These are phyloP conservation scores for Penicillium turbatum DNA, from an alignment of 495 filamentous ascomycete species.

Conservation along the genomic window DNA sequence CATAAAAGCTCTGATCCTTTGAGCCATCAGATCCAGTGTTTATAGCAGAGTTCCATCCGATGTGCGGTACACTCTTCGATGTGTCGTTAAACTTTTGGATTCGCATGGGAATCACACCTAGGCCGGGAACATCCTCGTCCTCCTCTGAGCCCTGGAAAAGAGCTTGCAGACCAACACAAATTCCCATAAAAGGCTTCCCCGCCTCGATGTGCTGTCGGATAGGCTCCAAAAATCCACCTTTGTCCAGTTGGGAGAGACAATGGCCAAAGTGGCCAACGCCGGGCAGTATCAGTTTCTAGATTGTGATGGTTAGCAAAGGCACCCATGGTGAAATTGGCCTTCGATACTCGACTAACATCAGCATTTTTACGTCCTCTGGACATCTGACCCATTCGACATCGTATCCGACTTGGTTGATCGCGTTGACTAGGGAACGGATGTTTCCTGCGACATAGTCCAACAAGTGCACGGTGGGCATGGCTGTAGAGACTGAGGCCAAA, in stretches of 20 bases:
- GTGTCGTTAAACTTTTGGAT: constrained; percentile 72
- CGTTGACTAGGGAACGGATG: constrained; percentile 90
- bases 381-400: constrained; percentile 86
- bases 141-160: constrained; percentile 84
- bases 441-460: constrained; percentile 88
- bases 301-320: constrained; percentile 17
- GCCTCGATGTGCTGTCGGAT: constrained; percentile 74
- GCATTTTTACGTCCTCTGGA: constrained; percentile 74
- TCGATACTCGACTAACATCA: constrained; percentile 54
- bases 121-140: constrained; percentile 60
- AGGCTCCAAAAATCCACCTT: constrained; percentile 75
- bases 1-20: constrained; percentile 60
- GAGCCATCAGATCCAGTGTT: constrained; percentile 44
- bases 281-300: constrained; percentile 81
- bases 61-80: constrained; percentile 90
- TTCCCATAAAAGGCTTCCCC: constrained; percentile 95
- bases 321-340: neutral
- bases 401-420: constrained; percentile 91
- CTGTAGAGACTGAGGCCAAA: constrained; percentile 1
- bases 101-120: constrained; percentile 66
- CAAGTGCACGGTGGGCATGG: constrained; percentile 87
- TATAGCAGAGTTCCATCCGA: constrained; percentile 92
- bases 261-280: constrained; percentile 98
- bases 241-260: constrained; percentile 76
- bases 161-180: constrained; percentile 91